phyloP scores from a whole-genome alignment of 2,329 filamentous ascomycete species.

The Calcarisporium arbuscula region DNA sequence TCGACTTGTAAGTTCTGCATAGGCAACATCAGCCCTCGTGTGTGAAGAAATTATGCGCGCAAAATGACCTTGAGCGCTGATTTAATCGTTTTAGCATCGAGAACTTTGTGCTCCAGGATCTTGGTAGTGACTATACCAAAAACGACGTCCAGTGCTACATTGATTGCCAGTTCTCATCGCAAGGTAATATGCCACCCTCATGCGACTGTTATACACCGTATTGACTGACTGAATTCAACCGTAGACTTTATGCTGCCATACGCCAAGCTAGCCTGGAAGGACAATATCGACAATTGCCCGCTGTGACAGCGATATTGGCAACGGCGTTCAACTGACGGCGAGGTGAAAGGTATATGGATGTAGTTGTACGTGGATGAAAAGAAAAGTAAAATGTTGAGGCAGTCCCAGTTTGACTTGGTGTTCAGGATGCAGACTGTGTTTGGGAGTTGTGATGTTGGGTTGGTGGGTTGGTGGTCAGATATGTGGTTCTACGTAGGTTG shows the following conservation, averaged over 20 bases:
- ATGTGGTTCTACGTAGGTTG: too few relatives aligned
- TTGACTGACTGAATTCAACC: conserved; percentile 2
- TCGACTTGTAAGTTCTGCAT: conserved; percentile 38
- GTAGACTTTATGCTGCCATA: conserved; percentile 32
- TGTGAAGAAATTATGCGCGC: not conserved
- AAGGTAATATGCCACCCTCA: conserved; percentile 15
- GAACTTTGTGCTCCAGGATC: conserved; percentile 26
- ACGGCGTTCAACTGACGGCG: too few relatives aligned
- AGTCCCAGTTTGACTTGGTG: too few relatives aligned
- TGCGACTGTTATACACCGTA: too few relatives aligned
- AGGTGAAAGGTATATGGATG: too few relatives aligned
- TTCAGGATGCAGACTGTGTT: too few relatives aligned
- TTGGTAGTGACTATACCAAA: conserved; percentile 28
- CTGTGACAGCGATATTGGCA: too few relatives aligned
- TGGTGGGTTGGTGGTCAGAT: too few relatives aligned
- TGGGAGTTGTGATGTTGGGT: too few relatives aligned
- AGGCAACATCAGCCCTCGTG: not conserved
- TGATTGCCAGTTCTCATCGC: conserved; percentile 30
- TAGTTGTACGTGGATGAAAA: too few relatives aligned
- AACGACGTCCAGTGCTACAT: conserved; percentile 32
- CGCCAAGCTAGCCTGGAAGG: conserved; percentile 30
- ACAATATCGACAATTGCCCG: conserved; percentile 29
- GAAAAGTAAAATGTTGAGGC: too few relatives aligned
- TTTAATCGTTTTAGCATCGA: conserved; percentile 27
- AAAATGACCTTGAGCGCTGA: too few relatives aligned